Base-by-base conservation (phyloP, 768 basidiomycete species). In the Termitomyces sp. region DNA sequence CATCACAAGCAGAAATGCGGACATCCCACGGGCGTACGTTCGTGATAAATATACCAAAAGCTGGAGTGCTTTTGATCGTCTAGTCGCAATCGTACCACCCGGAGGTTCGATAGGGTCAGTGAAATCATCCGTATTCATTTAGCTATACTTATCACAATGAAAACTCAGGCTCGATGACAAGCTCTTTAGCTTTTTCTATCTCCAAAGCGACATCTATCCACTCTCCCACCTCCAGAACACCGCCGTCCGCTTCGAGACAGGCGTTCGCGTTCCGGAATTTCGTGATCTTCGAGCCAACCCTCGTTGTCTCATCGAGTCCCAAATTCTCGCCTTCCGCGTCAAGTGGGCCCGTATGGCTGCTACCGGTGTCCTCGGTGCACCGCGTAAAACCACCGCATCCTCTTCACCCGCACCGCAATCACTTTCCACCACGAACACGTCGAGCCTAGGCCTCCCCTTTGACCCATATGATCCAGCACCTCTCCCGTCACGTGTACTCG, bases 41-140 rank as follows among this genome's bases (percentile, higher is more conserved):
- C 84, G 91, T 58, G 91, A 93, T 64, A 89, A 92, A 88, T 94
- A 94, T 68, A 93, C 91, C 27, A 94, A 94, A 72, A 91, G 89
- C 63, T 94, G 93, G 92, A 91, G 89, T 68, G 91, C 91, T 2
- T 93, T 95, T 65, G 91, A 93, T 69, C 84, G 92, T 11, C 81
- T 95, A 6, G 88, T 94, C 18, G 88, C 89, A 5, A 91, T 94
- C 60, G 91, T 94, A 0, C 91, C 92, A n/a, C 91, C 91, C 0
- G 92, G 91, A 11, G 92, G 92, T 7, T 91, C 89, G 0, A 93
- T 93, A 57, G 92, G 92, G 88, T 91, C 67, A 42, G 86, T 75
- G 48, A 30, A 11, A 22, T 44, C 45, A 20, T 33, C 41, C 13
- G 20, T 58, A 42, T 39, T 54, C 22, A 34, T 18, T 61, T 27